Evolutionary conservation across 2,329 filamentous ascomycete genomes (phyloP), one percentile per base, ranked within the genome.

Genomic region (Ophiostoma sp.): DNA sequence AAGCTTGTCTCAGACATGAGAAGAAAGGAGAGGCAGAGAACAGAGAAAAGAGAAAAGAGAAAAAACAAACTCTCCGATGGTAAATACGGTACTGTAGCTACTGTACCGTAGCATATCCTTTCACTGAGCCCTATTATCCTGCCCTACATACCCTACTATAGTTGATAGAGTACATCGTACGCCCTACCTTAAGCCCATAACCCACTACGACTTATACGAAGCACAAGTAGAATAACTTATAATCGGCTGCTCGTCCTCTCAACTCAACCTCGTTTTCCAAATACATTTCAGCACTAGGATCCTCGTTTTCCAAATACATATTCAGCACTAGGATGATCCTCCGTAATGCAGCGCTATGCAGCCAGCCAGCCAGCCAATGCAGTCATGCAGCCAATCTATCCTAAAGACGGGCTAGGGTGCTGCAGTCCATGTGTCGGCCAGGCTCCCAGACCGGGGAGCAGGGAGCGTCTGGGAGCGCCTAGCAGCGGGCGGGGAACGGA

Each of bases 371-470:
- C 52, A 52, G 20, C 13, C 11, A 60, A 31, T 23, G 54, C 20
- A 54, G 52, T n/a, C 15, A 6, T 15, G 52, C 52, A 13, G 52
- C n/a, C n/a, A 57, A 27, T 27, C 54, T 60, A 60, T 57, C 54
- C 54, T 60, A 13, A 60, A 33, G 54, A 33, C 27, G 27, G 54
- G 54, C 27, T 33, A 62, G 57, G 57, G 57, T 33, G 27, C 57
- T 62, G 57, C 57, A 62, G 13, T 54, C 27, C 15, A 17, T 17
- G 15, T 62, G 13, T 31, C 57, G 57, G 35, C 57, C 57, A 62
- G 57, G 27, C 57, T 33, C 23, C 57, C 57, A 62, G 57, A 62
- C 57, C 57, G 57, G 57, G 57, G 57, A 33, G 33, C 57, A 33
- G 57, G 52, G 52, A 57, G 23, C 52, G 52, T 11, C 52, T 57